These are phyloP conservation scores for Lecanosticta acicola DNA, from an alignment of 2,329 filamentous ascomycete genomes.

Conservation along the genomic window DNA sequence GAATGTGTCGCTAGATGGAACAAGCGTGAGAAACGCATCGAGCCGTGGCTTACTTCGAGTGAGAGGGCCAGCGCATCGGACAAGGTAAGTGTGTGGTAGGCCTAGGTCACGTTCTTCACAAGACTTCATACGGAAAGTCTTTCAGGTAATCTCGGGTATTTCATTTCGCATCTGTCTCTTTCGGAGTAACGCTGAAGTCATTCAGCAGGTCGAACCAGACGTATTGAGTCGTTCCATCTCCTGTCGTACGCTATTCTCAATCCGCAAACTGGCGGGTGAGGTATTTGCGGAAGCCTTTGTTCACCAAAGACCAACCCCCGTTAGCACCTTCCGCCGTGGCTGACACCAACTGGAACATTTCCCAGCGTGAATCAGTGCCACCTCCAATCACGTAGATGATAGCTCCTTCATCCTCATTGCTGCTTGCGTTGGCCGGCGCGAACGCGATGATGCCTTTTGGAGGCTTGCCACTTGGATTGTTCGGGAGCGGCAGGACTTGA, in stretches of 20 bases:
- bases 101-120: neutral
- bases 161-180: neutral
- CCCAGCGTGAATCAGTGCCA: constrained; percentile 32
- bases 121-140: neutral
- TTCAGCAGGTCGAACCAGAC: neutral
- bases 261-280: constrained; percentile 32
- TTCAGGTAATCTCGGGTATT: neutral
- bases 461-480: constrained; percentile 53
- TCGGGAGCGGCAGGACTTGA: constrained; percentile 44
- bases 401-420: constrained; percentile 23
- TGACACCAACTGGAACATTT: constrained; percentile 30
- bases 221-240: neutral
- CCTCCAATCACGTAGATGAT: constrained; percentile 31
- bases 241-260: no score
- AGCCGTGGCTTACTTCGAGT: neutral
- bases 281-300: constrained; percentile 31
- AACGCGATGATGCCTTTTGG: constrained; percentile 83
- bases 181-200: neutral
- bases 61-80: neutral
- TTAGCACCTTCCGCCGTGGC: constrained; percentile 7
- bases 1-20: neutral
- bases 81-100: neutral
- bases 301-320: constrained; percentile 25
- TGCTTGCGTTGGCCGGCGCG: constrained; percentile 33
- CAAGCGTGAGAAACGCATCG: neutral